phyloP scores from a whole-genome alignment of 345 rosid genomes.

The Camelina neglecta region DNA sequence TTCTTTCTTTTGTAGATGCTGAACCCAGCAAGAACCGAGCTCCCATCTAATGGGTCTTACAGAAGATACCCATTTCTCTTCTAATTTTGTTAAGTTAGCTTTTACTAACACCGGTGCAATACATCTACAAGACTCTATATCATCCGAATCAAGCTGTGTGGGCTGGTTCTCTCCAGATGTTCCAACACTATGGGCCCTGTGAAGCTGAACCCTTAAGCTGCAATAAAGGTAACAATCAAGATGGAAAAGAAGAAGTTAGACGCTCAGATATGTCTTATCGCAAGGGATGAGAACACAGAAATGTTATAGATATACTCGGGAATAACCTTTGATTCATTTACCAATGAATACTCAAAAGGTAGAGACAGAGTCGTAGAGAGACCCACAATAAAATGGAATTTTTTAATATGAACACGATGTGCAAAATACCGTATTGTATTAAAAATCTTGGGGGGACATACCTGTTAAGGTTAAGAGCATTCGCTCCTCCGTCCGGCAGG shows the following conservation, averaged over 20 bases:
- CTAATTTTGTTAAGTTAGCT: conserved; percentile 67
- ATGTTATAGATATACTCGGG: conserved; percentile 15
- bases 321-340: background rate
- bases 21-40: conserved; percentile 92
- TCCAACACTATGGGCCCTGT: conserved; percentile 55
- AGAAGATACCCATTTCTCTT: conserved; percentile 50
- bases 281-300: background rate
- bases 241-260: conserved; percentile 28
- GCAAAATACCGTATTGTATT: conserved; percentile 2
- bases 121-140: conserved; percentile 54
- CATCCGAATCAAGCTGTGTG: conserved; percentile 59
- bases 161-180: conserved; percentile 56
- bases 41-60: conserved; percentile 87
- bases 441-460: conserved; percentile 24
- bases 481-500: conserved; percentile 94
- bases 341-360: background rate
- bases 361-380: background rate
- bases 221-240: conserved; percentile 36
- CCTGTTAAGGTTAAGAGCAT: conserved; percentile 90
- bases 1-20: conserved; percentile 86
- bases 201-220: conserved; percentile 87
- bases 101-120: conserved; percentile 62
- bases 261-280: conserved; percentile 14
- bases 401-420: background rate
- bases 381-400: conserved; percentile 18